Base-by-base conservation (phyloP, 2,329 filamentous ascomycete genomes). In the Pestalotiopsis sp. region DNA sequence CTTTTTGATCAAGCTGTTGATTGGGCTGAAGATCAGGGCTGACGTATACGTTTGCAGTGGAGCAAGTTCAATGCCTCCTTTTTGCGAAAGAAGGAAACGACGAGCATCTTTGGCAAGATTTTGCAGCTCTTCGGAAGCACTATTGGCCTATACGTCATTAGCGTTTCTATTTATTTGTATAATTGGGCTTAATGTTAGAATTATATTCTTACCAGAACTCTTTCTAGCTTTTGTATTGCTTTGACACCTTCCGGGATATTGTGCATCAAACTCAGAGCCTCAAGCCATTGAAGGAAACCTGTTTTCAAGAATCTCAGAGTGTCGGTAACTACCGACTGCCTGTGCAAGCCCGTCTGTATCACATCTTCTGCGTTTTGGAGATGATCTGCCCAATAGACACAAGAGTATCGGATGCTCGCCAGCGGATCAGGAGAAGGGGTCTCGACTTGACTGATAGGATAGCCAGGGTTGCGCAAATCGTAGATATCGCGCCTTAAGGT, bases 211-310 rank as follows among this genome's bases (percentile, higher is more conserved):
- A 61, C 69, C 17, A 11, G 52, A 58, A 20, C 20, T 13, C 17
- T 70, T 49, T 9, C 56, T 2, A 79, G 73, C 62, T 72, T 71
- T 11, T 13, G 4, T n/a, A 79, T 69, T 9, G 73, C 69, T 11
- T 70, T 23, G 4, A 78, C 64, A 2, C 72, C 79, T 67, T 72
- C 65, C 13, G 71, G 69, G 9, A 78, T 70, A 52, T 71, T 70
- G 12, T 66, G 62, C 17, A 81, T 69, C 4, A 83, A 75, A 61
- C 80, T 80, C 2, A 84, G 75, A 45, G 80, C 78, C 68, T 85
- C 82, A 2, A 86, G 73, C 82, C 81, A 85, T 65, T 84, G 77
- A 1, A 85, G 76, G 62, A 77, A 76, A 20, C 80, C 76, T 14
- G 73, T 67, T 68, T 74, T 64, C 5, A 84, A 68, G 69, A 84